Base-by-base conservation (phyloP, 2,329 filamentous ascomycete species). In the Trichoderma sp. region DNA sequence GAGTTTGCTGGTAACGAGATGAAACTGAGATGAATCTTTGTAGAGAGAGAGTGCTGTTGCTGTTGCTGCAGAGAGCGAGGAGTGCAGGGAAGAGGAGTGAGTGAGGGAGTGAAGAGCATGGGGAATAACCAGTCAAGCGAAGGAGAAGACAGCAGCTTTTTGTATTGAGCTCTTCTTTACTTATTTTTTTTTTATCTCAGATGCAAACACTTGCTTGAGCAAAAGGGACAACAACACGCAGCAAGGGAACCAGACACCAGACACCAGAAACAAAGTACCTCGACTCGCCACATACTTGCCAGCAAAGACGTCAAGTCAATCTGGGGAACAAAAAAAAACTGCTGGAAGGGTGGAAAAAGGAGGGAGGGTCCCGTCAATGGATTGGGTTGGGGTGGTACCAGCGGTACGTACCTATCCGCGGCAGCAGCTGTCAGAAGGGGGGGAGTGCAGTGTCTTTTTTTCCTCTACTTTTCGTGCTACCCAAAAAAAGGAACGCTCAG, bases 171-270 rank as follows among this genome's bases (percentile, higher is more conserved):
- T 16, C 16, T 16, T 43, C 33, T 31, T 43, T 31, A 29, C 43
- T 27, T 21, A 19, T 29, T 29, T 43, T 3, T 13, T 4, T 35
- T 35, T 11, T 35, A 10, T 1, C 43, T 59, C 35, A 55, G 55
- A 58, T 66, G 52, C 63, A 66, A 66, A 66, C 63, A 72, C 33
- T 14, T 3, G 33, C 33, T 35, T 6, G 37, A 40, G 16, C 68
- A 71, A 69, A 71, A 69, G 68, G 66, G 75, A 73, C 70, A 71
- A 64, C 59, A 60, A 64, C 72, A 72, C 70, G 73, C 74, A 75
- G 61, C 66, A 71, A 57, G 55, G 66, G 47, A 37, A 62, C 69
- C 24, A 61, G 40, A 64, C 68, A 61, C 61, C 60, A 35, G 33
- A 35, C 8, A 13, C 33, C 33, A 35, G 33, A 35, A 14, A 1